Evolutionary conservation across 495 filamentous ascomycete species (phyloP).

Genomic region (Xylaria sp.): DNA sequence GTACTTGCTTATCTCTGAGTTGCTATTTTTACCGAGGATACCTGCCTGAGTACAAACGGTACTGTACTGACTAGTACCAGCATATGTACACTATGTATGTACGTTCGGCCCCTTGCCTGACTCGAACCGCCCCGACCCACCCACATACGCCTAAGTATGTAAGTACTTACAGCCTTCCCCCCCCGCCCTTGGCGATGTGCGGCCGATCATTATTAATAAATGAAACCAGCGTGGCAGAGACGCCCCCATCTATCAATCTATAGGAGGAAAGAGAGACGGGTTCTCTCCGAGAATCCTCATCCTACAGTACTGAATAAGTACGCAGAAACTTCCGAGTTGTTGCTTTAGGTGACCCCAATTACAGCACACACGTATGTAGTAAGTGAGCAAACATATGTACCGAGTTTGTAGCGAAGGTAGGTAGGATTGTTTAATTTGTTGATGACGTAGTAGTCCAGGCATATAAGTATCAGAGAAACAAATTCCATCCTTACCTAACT

Average conservation of each 20-base stretch:
- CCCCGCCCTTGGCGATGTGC: background rate
- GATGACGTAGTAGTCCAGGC: background rate
- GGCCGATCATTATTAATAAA: background rate
- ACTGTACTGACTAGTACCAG: too few relatives aligned
- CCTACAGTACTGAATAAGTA: background rate
- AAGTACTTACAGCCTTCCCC: slow-evolving; percentile 3
- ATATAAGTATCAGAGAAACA: background rate
- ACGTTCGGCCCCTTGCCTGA: slow-evolving; percentile 2
- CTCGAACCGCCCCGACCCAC: slow-evolving; percentile 9
- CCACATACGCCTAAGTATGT: background rate
- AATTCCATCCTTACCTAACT: background rate
- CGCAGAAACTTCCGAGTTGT: background rate
- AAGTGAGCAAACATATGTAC: background rate
- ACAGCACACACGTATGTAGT: too few relatives aligned
- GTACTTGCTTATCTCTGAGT: background rate
- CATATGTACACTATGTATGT: too few relatives aligned
- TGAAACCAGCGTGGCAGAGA: background rate
- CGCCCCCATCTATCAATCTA: too few relatives aligned
- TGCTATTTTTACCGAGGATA: slow-evolving; percentile 16
- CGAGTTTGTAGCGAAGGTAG: too few relatives aligned
- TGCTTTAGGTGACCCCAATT: background rate
- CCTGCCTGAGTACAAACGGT: background rate
- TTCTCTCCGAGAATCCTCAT: background rate
- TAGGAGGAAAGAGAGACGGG: background rate
- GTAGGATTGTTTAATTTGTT: background rate